These are phyloP conservation scores for Saccharomyces hybrid DNA, from an alignment of 1,139 yeast species.

Conservation along the genomic window DNA sequence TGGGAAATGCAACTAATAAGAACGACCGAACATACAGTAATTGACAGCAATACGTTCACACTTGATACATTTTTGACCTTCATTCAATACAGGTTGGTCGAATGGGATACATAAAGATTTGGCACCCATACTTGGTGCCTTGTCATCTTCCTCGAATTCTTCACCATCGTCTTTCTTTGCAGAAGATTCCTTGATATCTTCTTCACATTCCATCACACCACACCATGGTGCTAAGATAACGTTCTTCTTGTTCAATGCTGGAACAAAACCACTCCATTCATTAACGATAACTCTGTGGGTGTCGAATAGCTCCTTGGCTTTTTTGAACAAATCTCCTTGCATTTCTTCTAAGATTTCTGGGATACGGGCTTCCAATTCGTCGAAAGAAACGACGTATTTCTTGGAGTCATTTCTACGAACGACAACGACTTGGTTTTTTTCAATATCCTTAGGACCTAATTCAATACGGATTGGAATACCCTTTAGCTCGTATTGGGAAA, in stretches of 20 bases:
- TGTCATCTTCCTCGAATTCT: conserved; percentile 84
- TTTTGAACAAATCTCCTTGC: conserved; percentile 65
- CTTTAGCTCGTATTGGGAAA: conserved; percentile 93
- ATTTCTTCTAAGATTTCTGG: conserved; percentile 74
- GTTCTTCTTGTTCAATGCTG: conserved; percentile 85
- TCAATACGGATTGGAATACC: conserved; percentile 93
- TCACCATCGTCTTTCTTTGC: conserved; percentile 74
- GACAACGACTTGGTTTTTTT: conserved; percentile 69
- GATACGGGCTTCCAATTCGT: conserved; percentile 56
- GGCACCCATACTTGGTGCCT: conserved; percentile 99
- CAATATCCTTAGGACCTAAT: conserved; percentile 92
- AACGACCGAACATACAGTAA: conserved; percentile 94
- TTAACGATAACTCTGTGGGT: conserved; percentile 72
- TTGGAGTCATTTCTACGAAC: conserved; percentile 90
- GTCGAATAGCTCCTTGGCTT: conserved; percentile 79
- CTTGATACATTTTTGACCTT: conserved; percentile 77
- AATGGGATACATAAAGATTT: conserved; percentile 95
- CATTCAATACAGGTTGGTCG: conserved; percentile 76
- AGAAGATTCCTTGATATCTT: conserved; percentile 88
- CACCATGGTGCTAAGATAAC: conserved; percentile 96
- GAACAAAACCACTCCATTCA: conserved; percentile 89
- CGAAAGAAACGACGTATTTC: conserved; percentile 60
- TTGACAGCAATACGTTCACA: conserved; percentile 70
- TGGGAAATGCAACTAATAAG: conserved; percentile 45
- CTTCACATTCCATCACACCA: conserved; percentile 91